Evolutionary conservation across 176 grass and related monocot genomes (phyloP).

Genomic region (Juncus inflexus): DNA sequence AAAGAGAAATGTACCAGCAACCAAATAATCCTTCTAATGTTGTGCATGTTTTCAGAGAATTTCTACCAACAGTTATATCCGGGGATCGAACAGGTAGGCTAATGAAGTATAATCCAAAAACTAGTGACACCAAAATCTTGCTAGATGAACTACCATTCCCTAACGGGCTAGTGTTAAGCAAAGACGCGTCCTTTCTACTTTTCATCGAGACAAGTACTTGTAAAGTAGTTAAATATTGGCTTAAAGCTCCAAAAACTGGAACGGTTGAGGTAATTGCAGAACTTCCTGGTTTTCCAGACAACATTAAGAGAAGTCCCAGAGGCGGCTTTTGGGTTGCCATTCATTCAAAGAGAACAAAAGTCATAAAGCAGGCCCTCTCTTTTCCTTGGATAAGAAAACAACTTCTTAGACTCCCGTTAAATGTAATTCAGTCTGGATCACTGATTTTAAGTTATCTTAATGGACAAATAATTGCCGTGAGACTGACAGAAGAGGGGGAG

Average conservation of each 20-base stretch:
- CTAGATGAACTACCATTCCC: slow-evolving; percentile 44
- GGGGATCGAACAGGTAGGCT: slow-evolving; percentile 49
- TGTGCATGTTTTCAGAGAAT: slow-evolving; percentile 42
- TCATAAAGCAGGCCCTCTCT: slow-evolving; percentile 11
- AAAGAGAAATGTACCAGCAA: too few species aligned
- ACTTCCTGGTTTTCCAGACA: slow-evolving; percentile 48
- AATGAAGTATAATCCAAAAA: slow-evolving; percentile 47
- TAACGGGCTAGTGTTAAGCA: slow-evolving; percentile 55
- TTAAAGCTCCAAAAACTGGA: slow-evolving; percentile 20
- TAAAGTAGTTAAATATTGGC: slow-evolving; percentile 43
- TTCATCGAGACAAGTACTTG: slow-evolving; percentile 53
- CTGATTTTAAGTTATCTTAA: slow-evolving; percentile 1
- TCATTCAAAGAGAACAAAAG: slow-evolving; percentile 10
- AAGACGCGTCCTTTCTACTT: slow-evolving; percentile 43
- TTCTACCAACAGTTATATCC: slow-evolving; percentile 43
- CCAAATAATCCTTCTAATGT: neutral
- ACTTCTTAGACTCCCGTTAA: slow-evolving; percentile 11
- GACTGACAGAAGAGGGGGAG: slow-evolving; percentile 14
- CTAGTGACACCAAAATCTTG: slow-evolving; percentile 31
- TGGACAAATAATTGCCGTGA: neutral
- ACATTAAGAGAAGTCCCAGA: slow-evolving; percentile 57
- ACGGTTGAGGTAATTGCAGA: slow-evolving; percentile 23
- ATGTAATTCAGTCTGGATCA: neutral
- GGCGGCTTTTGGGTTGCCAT: slow-evolving; percentile 50
- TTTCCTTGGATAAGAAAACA: slow-evolving; percentile 5